Evolutionary conservation across 129 eudicot species (phyloP).

Genomic region (Flaveria robusta): DNA sequence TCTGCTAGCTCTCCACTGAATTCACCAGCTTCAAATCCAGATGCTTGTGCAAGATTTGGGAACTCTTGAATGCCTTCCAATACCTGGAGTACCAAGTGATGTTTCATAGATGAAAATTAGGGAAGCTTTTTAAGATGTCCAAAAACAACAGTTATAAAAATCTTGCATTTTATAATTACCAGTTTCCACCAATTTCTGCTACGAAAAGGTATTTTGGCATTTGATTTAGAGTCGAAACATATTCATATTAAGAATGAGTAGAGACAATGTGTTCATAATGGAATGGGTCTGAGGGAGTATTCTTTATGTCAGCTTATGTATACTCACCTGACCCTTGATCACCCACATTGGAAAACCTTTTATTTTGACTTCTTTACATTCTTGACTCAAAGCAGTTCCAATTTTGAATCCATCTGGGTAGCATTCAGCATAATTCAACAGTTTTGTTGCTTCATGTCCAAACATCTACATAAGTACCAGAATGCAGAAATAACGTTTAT

Average conservation of each 20-base stretch:
- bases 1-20: constrained; percentile 35
- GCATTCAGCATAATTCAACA: constrained; percentile 86
- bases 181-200: neutral
- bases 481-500: constrained; percentile 4
- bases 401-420: constrained; percentile 75
- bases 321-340: constrained; percentile 77
- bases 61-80: constrained; percentile 59
- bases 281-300: neutral
- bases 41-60: constrained; percentile 65
- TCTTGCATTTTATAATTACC: neutral
- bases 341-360: constrained; percentile 97
- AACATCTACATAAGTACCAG: constrained; percentile 56
- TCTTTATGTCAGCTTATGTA: neutral
- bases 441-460: constrained; percentile 87
- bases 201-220: too few relatives aligned
- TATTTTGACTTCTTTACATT: constrained; percentile 58
- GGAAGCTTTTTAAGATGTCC: neutral
- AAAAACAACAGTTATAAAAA: neutral
- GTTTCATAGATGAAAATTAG: neutral
- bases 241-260: neutral
- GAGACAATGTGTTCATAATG: neutral
- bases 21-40: constrained; percentile 63
- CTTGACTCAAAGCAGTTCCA: constrained; percentile 58
- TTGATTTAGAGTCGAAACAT: too few relatives aligned
- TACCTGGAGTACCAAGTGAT: constrained; percentile 45